A percentile compares a stretch with the other conserved stretches of the same genome.
phyloP scores from a whole-genome alignment of 371 early-diverging fungal species.

The Funneliformis caledonium region DNA sequence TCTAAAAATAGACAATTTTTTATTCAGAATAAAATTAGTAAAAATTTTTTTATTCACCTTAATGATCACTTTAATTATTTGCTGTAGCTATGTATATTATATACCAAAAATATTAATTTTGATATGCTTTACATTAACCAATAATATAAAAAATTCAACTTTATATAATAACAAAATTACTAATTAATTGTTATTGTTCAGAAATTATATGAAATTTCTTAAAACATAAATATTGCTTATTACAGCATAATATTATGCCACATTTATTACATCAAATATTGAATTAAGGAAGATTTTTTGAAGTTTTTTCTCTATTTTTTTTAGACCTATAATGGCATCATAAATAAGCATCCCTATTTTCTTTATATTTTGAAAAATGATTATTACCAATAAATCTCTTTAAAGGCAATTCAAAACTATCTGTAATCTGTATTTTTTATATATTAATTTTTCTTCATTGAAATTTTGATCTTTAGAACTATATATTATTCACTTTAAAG shows the following conservation, averaged over 20 bases:
- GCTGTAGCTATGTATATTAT: too few species aligned
- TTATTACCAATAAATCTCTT: background rate
- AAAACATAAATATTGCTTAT: background rate
- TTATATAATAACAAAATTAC: too few species aligned
- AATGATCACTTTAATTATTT: too few species aligned
- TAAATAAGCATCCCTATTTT: background rate
- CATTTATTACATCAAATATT: background rate
- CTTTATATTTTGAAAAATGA: slow-evolving; percentile 13
- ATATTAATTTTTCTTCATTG: background rate
- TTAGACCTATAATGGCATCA: background rate
- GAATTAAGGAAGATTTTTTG: background rate
- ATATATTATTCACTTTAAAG: background rate
- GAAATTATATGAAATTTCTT: background rate
- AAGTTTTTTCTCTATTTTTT: background rate
- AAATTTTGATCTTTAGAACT: background rate
- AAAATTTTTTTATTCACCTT: too few species aligned
- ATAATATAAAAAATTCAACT: too few species aligned
- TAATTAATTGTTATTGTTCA: background rate
- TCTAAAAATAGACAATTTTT: too few species aligned
- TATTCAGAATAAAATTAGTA: too few species aligned
- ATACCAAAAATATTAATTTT: too few species aligned
- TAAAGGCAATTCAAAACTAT: background rate
- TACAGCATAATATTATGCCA: background rate
- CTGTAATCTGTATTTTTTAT: background rate
- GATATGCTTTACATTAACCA: too few species aligned